Base-by-base conservation (phyloP, 2,329 filamentous ascomycete species). In the Aspergillus bombycis region DNA sequence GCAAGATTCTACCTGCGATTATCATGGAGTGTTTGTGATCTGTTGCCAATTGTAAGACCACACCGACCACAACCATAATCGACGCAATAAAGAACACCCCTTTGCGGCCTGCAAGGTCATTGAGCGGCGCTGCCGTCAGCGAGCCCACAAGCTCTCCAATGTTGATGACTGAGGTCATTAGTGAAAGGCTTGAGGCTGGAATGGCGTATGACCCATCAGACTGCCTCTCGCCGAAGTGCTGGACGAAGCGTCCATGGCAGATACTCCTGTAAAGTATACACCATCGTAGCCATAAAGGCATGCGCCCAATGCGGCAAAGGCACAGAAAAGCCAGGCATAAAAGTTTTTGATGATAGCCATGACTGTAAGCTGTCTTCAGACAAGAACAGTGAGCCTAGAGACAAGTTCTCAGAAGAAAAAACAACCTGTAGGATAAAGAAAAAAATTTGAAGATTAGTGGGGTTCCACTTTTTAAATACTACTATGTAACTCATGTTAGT, bases 301-400 rank as follows among this genome's bases (percentile, higher is more conserved):
- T 34, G 43, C 57, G 2, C 28, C 57, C 3, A 58, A 19, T 26
- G 45, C 16, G 9, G 28, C 32, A 11, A 50, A 23, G 41, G 45
- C 23, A n/a, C 57, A 50, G 23, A 48, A 58, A 32, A 58, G 57
- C 57, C 50, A 34, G 50, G n/a, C 50, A 21, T 34, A 53, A n/a
- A 53, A 34, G n/a, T 34, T 19, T 21, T n/a, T 34, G 9, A 34
- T n/a, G 19, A 6, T 4, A 34, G 28, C n/a, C 48, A 46, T 28
- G 46, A 19, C 46, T 26, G 23, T 9, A 28, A 28, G 23, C 46
- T 4, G 23, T 28, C 14, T 19, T 50, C 21, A 16, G 12, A 9
- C 12, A 50, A 23, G 1, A 28, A 5, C 23, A 28, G 23, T 28
- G 23, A 50, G 4, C 46, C n/a, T 12, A 46, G 21, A 5, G 3